phyloP scores from a whole-genome alignment of 2,329 filamentous ascomycete species.

The Colletotrichum brevisporum region DNA sequence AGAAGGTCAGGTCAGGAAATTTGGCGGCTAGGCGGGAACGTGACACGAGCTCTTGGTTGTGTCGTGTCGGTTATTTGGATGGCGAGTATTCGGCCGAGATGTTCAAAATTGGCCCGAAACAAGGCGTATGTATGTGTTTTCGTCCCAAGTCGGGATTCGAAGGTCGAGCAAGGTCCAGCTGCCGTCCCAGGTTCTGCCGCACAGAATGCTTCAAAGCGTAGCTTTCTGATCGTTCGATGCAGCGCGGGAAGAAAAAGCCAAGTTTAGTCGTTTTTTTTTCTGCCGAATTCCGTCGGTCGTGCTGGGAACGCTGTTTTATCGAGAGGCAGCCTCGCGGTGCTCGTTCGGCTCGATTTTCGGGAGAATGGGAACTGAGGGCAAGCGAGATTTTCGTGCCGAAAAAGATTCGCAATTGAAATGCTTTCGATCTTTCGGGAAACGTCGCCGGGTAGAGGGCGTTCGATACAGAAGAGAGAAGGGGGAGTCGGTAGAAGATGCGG shows the following conservation, averaged over 20 bases:
- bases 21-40: constrained; percentile 7
- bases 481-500: neutral
- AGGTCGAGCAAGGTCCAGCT: constrained; percentile 31
- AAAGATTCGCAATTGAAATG: constrained; percentile 1
- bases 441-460: neutral
- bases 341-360: constrained; percentile 16
- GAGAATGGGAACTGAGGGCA: constrained; percentile 3
- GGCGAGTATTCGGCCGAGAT: neutral
- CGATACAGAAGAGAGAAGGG: neutral
- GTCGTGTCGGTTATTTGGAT: neutral
- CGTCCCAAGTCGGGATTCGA: constrained; percentile 28
- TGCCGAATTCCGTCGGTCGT: constrained; percentile 4
- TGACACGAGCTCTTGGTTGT: neutral
- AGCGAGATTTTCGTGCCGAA: constrained; percentile 34
- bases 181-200: constrained; percentile 36
- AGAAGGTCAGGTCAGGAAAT: constrained; percentile 8
- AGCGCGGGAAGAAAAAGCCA: constrained; percentile 11
- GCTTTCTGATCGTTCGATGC: constrained; percentile 18
- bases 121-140: neutral
- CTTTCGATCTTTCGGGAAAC: neutral
- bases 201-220: constrained; percentile 25
- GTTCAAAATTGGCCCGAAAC: constrained; percentile 1
- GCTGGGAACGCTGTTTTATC: constrained; percentile 1
- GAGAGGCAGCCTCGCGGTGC: neutral
- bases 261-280: neutral